Evolutionary conservation across 345 rosid genomes (phyloP), one percentile per base, ranked within the genome.

Genomic region (Capsella bursapastoris): DNA sequence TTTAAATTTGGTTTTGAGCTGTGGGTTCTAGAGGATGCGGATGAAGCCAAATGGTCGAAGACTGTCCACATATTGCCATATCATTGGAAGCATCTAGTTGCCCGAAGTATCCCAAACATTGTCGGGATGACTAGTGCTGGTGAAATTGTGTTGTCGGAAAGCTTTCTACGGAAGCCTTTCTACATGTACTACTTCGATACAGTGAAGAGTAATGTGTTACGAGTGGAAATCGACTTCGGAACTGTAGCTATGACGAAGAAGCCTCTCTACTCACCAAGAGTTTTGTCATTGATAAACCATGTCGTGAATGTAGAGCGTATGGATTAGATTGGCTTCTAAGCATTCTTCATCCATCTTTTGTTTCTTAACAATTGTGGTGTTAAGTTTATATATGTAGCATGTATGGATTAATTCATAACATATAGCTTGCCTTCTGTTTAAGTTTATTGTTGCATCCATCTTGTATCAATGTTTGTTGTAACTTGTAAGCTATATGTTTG

Each of bases 201-300:
- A 15, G 22, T 87, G 49, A 90, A 88, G 48, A 81, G 82, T n/a
- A 64, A 85, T 0, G 89, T 84, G 79, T 83, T n/a, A 58, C 82
- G 72, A 0, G 62, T 90, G 87, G 47, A 79, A 18, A 35, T 58
- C 28, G 8, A 35, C 0, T 58, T 35, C 13, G 64, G 28, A 22
- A 6, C 2, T n/a, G 27, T 15, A 34, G 8, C 4, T 58, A 4
- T 22, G 25, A 22, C 1, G 25, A 22, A 0, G 13, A 25, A 34
- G 7, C 4, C 27, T 58, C 2, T 0, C 13, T 1, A 3, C 60
- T 14, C 40, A 14, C 1, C 1, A 22, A 22, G 0, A 8, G 3
- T 9, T 15, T 35, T 9, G 1, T 9, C 64, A 15, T 9, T 35
- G 37, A 4, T 58, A 2, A 3, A 58, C 29, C 29, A 35, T 35